Evolutionary conservation across 257 asterid species (phyloP).

Genomic region (Nyctanthes arbortristis): DNA sequence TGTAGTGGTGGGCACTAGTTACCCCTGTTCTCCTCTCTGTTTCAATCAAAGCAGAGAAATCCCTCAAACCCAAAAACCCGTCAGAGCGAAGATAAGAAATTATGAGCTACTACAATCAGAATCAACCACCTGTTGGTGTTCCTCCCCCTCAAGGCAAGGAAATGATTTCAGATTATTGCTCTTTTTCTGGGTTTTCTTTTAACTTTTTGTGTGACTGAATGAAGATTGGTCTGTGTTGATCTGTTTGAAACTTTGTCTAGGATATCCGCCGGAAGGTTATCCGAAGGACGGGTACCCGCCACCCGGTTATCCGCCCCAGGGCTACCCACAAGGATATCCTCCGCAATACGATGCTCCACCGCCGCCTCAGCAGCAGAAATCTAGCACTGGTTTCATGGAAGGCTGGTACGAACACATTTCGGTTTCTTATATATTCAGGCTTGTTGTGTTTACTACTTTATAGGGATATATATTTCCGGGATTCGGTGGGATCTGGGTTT

Average conservation of each 20-base stretch:
- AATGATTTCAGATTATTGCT: not conserved
- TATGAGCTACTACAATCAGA: slow-evolving; percentile 76
- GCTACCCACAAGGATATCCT: slow-evolving; percentile 58
- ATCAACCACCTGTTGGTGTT: slow-evolving; percentile 66
- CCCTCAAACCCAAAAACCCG: slow-evolving; percentile 2
- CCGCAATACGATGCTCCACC: slow-evolving; percentile 61
- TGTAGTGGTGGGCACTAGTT: not conserved
- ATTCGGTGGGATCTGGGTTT: slow-evolving; percentile 18
- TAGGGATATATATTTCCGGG: not conserved
- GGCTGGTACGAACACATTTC: slow-evolving; percentile 52
- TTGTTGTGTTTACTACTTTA: not conserved
- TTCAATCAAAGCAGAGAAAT: not conserved
- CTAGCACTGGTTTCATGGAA: slow-evolving; percentile 49
- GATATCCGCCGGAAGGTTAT: slow-evolving; percentile 68
- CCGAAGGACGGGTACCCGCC: slow-evolving; percentile 32
- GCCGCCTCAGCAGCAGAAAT: slow-evolving; percentile 56
- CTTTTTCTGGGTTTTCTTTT: not conserved
- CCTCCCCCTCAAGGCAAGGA: slow-evolving; percentile 74
- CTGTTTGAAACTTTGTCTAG: slow-evolving; percentile 20
- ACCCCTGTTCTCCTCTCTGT: not conserved
- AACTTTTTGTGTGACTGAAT: not conserved
- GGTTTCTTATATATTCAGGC: not conserved
- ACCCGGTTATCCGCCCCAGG: slow-evolving; percentile 52
- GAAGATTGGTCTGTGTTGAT: not conserved
- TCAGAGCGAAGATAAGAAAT: not conserved